A percentile compares a stretch with the other conserved stretches of the same genome.
Conservation (phyloP, 2,329 filamentous ascomycete genomes). For the Verticillium klebahnii region DNA sequence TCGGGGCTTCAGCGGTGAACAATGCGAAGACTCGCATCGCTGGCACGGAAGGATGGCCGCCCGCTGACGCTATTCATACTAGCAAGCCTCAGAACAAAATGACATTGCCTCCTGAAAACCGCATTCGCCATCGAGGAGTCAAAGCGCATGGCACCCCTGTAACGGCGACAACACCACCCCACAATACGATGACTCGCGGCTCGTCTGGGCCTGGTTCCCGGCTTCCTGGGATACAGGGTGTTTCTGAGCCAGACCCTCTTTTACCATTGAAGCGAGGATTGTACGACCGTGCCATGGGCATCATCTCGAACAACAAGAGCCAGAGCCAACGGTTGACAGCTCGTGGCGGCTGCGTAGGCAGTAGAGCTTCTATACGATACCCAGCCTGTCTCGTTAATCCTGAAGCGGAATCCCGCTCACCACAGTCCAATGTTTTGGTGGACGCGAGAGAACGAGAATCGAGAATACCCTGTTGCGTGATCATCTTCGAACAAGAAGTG, state of each 20-base stretch:
- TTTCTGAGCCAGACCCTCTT: not conserved
- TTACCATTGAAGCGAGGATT: not conserved
- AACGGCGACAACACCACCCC: not conserved
- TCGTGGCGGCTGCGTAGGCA: not conserved
- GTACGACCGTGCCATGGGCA: not conserved
- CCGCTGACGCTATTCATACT: not conserved
- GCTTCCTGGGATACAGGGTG: not conserved
- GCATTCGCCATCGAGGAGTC: not conserved
- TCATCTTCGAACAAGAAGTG: too few relatives aligned
- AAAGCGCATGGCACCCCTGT: not conserved
- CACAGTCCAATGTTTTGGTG: not conserved
- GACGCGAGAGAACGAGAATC: not conserved
- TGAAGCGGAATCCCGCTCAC: not conserved
- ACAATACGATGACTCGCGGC: not conserved
- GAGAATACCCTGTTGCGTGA: too few relatives aligned
- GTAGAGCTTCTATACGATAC: not conserved
- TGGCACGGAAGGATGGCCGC: not conserved
- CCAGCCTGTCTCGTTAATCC: not conserved
- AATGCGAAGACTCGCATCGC: not conserved
- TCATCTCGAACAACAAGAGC: not conserved
- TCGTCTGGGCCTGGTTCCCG: not conserved
- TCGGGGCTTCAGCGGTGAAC: not conserved
- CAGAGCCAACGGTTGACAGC: not conserved
- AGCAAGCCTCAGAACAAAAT: not conserved
- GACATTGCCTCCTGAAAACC: not conserved